phyloP scores from a whole-genome alignment of 2,329 filamentous ascomycete genomes.

The Fusarium oligoseptatum region DNA sequence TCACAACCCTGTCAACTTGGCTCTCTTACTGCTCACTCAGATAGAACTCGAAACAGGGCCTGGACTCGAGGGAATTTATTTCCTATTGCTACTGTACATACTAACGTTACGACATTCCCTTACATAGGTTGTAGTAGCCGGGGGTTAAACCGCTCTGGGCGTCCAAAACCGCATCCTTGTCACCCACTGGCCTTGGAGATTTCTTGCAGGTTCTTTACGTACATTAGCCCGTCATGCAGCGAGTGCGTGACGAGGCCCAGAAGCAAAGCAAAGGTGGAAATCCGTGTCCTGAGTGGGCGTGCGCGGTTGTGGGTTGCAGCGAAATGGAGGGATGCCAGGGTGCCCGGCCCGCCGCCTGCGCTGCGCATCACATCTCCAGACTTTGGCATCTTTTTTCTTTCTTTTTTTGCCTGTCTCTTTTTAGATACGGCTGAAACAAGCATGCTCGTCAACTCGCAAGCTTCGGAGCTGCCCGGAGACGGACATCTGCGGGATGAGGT shows the following conservation, averaged over 20 bases:
- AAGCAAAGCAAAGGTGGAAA: not conserved
- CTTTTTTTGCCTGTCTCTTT: not conserved
- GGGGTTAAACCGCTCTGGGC: slow-evolving; percentile 3
- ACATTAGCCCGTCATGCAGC: slow-evolving; percentile 5
- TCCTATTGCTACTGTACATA: not conserved
- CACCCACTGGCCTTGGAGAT: slow-evolving; percentile 9
- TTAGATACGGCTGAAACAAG: slow-evolving; percentile 15
- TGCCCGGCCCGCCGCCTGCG: slow-evolving; percentile 14
- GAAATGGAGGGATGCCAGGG: slow-evolving; percentile 4
- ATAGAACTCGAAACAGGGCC: slow-evolving; percentile 7
- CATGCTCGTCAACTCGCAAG: not conserved
- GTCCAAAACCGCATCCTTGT: slow-evolving; percentile 5
- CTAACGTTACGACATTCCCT: not conserved
- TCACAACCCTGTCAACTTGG: slow-evolving; percentile 32
- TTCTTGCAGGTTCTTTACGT: slow-evolving; percentile 8
- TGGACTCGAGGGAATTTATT: slow-evolving; percentile 14
- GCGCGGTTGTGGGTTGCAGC: not conserved
- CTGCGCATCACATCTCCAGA: slow-evolving; percentile 12
- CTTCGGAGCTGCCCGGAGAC: not conserved
- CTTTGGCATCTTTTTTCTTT: not conserved
- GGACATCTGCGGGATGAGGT: not conserved
- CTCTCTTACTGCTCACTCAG: slow-evolving; percentile 22
- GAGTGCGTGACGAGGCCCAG: not conserved
- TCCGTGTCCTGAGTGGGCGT: not conserved
- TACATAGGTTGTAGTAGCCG: not conserved